Evolutionary conservation across 306 rosid genomes (phyloP), one percentile per base, ranked within the genome.

Genomic region (Begonia peltatifolia): DNA sequence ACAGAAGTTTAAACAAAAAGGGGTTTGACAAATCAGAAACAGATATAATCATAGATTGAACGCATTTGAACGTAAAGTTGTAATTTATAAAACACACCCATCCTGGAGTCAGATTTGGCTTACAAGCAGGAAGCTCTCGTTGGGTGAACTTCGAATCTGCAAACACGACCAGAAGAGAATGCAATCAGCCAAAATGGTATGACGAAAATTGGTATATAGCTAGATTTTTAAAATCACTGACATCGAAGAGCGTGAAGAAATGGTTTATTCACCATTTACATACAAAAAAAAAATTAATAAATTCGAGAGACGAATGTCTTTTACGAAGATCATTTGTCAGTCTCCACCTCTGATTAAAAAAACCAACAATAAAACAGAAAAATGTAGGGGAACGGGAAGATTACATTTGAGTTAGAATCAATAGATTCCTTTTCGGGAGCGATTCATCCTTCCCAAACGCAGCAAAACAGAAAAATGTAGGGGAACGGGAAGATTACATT

Each of bases 41-140:
- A 41, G 30, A 51, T 16, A 61, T 17, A 36, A 36, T 63, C 35
- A 9, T 57, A 58, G 9, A 14, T 6, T 3, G 48, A 38, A 41
- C 60, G 52, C 52, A 41, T 14, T 14, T 47, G 53, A n/a, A 49
- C 53, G 18, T 15, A 50, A 3, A 17, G 11, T 47, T n/a, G 30
- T 14, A 25, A 62, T 52, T 14, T 30, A 55, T 18, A 11, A 55
- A 56, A 1, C 42, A 56, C 81, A 88, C 96, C 93, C 84, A 79
- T 71, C 84, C 80, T 15, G 94, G 96, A 44, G 94, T 81, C 62
- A 88, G 68, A 75, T 84, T 79, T 67, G 96, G 94, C 60, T 88
- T 84, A 84, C 94, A 84, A 6, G 96, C 96, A 56, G 84, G 80
- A 71, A 88, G 94, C 71, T 88, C 94, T 79, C 84, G 96, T 70